Conservation (phyloP, 208 protist genomes). For the Zelonia costaricensis region DNA sequence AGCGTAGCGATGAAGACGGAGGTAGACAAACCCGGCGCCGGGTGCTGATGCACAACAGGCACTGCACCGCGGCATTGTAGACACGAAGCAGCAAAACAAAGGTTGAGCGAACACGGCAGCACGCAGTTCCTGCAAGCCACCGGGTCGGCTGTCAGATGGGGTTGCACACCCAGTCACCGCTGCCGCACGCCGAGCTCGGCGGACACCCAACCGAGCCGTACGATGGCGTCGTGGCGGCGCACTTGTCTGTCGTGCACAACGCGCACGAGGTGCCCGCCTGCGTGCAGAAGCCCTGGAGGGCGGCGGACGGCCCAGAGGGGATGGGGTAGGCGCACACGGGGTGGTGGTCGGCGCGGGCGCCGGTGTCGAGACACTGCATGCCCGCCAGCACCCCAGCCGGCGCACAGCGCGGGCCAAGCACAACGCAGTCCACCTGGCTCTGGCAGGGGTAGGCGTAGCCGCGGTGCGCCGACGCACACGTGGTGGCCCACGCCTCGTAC, state of each 20-base stretch:
- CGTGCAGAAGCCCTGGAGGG: conserved; percentile 34
- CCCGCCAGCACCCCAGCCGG: conserved; percentile 14
- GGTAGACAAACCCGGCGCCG: no score
- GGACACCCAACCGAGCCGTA: conserved; percentile 12
- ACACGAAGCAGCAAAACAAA: no score
- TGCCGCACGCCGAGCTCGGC: conserved; percentile 5
- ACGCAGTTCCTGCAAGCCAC: neutral
- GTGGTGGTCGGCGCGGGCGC: neutral
- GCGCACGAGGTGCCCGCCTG: conserved; percentile 27
- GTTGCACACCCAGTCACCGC: conserved; percentile 11
- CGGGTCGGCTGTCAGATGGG: neutral
- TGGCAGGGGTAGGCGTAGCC: conserved; percentile 31
- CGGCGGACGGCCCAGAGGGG: neutral
- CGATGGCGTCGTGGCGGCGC: neutral
- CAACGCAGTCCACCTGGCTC: conserved; percentile 39
- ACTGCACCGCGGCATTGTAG: no score
- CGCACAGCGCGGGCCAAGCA: conserved; percentile 28
- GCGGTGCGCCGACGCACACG: conserved; percentile 4
- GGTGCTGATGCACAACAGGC: no score
- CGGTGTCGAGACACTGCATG: conserved; percentile 29
- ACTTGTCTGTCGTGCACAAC: conserved; percentile 25
- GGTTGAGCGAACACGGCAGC: neutral
- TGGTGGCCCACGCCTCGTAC: conserved; percentile 33
- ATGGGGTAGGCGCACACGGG: conserved; percentile 19
- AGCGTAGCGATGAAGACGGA: no score